A percentile compares a stretch with the other conserved stretches of the same genome.
Evolutionary conservation across 2,329 filamentous ascomycete genomes (phyloP).

Genomic region (Ceratocystis alfenasii): DNA sequence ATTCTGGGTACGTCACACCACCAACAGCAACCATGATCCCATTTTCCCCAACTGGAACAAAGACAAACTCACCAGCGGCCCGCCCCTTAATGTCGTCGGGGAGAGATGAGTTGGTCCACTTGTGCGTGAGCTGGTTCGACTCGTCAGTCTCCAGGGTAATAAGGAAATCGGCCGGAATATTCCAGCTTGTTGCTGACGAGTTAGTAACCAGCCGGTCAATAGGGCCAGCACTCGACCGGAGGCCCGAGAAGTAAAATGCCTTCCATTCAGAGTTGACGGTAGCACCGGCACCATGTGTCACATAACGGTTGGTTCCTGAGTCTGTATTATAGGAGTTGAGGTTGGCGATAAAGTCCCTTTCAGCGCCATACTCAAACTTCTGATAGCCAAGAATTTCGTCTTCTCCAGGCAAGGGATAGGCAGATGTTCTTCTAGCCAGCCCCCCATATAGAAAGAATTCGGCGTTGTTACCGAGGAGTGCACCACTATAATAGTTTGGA

Average conservation of each 20-base stretch:
- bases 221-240: constrained; percentile 41
- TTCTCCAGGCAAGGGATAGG: constrained; percentile 31
- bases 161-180: constrained; percentile 41
- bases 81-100: constrained; percentile 40
- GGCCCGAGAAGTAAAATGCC: constrained; percentile 59
- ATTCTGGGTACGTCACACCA: constrained; percentile 51
- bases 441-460: constrained; percentile 57
- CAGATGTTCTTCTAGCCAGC: constrained; percentile 31
- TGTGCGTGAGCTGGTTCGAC: constrained; percentile 36
- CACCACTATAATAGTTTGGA: constrained; percentile 50
- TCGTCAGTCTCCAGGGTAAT: constrained; percentile 46
- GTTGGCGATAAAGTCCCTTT: not conserved
- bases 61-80: constrained; percentile 54
- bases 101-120: constrained; percentile 47
- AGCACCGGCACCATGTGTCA: constrained; percentile 52
- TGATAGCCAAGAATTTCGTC: constrained; percentile 41
- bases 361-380: constrained; percentile 39
- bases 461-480: constrained; percentile 51
- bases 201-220: constrained; percentile 31
- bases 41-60: constrained; percentile 64
- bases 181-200: constrained; percentile 18
- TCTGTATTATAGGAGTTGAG: constrained; percentile 33
- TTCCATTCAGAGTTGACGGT: constrained; percentile 58
- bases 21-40: constrained; percentile 69
- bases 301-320: constrained; percentile 43